Conservation (phyloP, 2,329 filamentous ascomycete species). For the Colletotrichum sp. region DNA sequence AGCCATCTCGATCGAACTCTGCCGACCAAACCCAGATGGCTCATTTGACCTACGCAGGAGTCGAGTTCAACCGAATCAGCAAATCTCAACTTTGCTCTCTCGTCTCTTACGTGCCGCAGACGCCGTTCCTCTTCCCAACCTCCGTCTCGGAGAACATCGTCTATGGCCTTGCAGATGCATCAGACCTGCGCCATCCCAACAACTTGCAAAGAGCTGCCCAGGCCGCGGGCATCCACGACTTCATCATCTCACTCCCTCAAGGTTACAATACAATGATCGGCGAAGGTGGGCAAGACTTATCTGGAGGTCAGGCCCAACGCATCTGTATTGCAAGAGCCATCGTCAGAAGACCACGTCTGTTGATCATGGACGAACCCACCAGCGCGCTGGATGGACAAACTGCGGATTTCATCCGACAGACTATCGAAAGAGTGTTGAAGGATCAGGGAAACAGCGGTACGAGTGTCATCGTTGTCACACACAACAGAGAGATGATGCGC, state of each 20-base stretch:
- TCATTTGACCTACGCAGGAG: constrained; percentile 61
- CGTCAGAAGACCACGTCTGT: constrained; percentile 70
- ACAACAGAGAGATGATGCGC: constrained; percentile 85
- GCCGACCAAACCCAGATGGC: constrained; percentile 14
- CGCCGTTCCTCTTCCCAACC: constrained; percentile 77
- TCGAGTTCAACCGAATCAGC: constrained; percentile 64
- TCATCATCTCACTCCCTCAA: constrained; percentile 72
- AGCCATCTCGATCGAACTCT: constrained; percentile 30
- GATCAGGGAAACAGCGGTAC: constrained; percentile 42
- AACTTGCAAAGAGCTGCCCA: constrained; percentile 59
- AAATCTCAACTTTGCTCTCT: constrained; percentile 63
- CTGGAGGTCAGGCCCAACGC: constrained; percentile 83
- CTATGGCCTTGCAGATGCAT: constrained; percentile 72
- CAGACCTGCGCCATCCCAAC: constrained; percentile 48
- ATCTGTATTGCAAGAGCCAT: constrained; percentile 83
- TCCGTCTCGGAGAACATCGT: constrained; percentile 81
- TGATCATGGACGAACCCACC: constrained; percentile 89
- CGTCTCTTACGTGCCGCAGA: constrained; percentile 74
- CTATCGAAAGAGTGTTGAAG: constrained; percentile 60
- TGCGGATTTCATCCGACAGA: constrained; percentile 67
- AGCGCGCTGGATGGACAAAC: constrained; percentile 77
- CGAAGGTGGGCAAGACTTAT: constrained; percentile 75
- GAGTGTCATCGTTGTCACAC: constrained; percentile 83
- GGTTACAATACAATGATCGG: constrained; percentile 71
- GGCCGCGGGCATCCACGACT: constrained; percentile 74